Evolutionary conservation across 2,329 filamentous ascomycete species (phyloP), one percentile per base, ranked within the genome.

Genomic region (Rhytidhysteron rufulum): DNA sequence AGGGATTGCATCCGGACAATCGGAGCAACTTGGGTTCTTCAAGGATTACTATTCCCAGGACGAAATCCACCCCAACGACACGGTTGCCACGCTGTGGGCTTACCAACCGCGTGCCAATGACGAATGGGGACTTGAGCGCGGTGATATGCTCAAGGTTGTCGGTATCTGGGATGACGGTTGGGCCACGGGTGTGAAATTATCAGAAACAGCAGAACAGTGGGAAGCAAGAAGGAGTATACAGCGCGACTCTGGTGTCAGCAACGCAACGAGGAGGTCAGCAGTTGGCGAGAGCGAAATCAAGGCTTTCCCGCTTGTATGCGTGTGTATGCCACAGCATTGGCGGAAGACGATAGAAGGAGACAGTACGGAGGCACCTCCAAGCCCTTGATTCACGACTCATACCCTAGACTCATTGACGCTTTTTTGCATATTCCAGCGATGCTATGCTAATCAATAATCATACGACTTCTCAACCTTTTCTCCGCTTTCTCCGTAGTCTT

Each of bases 91-190:
- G 2, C 77, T 98, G 11, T 98, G 93, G 93, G 91, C 93, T 2
- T 98, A 98, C 65, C 88, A 95, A 55, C 91, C 93, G 24, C 86
- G 93, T 24, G 93, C 93, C 4, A 81, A 83, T 21, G 93, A 98
- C 57, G 93, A 98, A 61, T 97, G 97, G 59, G 77, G 88, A 29
- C 74, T 98, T 27, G 93, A 97, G 57, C 82, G 93, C 43, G 93
- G 93, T 39, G 93, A 98, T 61, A 96, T 98, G 90, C 78, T 98
- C 58, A 97, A 96, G 70, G 84, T 98, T 11, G 85, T 97, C 22
- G 93, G 93, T 47, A 98, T 98, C 51, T 98, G 93, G 93, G 93
- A 98, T 58, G 93, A 98, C 63, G 93, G 93, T 34, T 98, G 93
- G 93, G 93, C 93, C 9, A 98, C 93, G 1, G 93, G 93, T 55